Evolutionary conservation across 2,329 filamentous ascomycete species (phyloP), one percentile per base, ranked within the genome.

Genomic region (Capronia coronata): DNA sequence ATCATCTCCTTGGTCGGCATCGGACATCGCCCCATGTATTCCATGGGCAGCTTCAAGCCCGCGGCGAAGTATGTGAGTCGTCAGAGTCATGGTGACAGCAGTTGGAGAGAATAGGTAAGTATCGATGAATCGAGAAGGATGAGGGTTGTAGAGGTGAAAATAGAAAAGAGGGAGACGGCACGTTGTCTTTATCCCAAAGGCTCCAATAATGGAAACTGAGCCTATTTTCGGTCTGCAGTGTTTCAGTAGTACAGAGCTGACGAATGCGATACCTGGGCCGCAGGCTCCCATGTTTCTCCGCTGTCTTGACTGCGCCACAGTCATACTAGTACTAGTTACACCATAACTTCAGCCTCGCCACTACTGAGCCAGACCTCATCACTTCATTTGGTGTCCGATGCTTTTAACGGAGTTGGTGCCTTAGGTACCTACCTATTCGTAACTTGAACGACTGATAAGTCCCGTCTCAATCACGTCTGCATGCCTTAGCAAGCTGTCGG

Each of bases 11-110:
- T 60, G 54, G n/a, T 60, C 54, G 11, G 54, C 47, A 6, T 48
- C 29, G 18, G 51, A 52, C 44, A 59, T 56, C 45, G 64, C 48
- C 9, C 62, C 55, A 45, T 59, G 51, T 14, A 61, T 59, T 16
- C 11, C 32, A 32, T 54, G 50, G 49, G 59, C 64, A 43, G 61
- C 51, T 51, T 69, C 67, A 29, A 66, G 51, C 45, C 67, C 64
- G 39, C 68, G 66, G 43, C 68, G 65, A 52, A 68, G 57, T 44
- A 71, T 48, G 37, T 57, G 49, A 21, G 22, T 48, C 23, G 54
- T 43, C 30, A 56, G 22, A 42, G 41, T 51, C 54, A 56, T 56
- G 25, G 25, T n/a, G n/a, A n/a, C n/a, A 14, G 10, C 13, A 5
- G 7, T 34, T n/a, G n/a, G 10, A 40, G n/a, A 32, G 45, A 19